Percentiles rank a stretch among this genome's conserved stretches.
Conservation (phyloP, 768 basidiomycete genomes). For the Pleurotus platypus region DNA sequence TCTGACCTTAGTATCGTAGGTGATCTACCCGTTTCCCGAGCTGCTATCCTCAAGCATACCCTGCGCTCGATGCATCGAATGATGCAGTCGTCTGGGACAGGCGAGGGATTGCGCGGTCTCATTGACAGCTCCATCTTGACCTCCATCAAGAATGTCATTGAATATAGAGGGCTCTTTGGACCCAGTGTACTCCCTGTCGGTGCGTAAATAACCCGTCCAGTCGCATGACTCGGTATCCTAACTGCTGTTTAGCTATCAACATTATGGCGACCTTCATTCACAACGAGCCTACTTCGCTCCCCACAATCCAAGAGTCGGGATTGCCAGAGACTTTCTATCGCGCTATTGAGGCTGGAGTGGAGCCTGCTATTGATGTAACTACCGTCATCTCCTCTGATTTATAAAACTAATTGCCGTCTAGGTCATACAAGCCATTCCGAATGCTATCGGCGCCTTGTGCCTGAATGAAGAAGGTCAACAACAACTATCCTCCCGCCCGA, state of each 20-base stretch:
- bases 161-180: constrained; percentile 80
- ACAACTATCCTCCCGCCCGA: constrained; percentile 71
- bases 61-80: constrained; percentile 92
- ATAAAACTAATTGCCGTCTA: constrained; percentile 24
- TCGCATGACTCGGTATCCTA: constrained; percentile 9
- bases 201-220: constrained; percentile 28
- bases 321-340: constrained; percentile 88
- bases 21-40: constrained; percentile 69
- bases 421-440: constrained; percentile 91
- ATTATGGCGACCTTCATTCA: constrained; percentile 97
- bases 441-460: constrained; percentile 94
- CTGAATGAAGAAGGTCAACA: constrained; percentile 88
- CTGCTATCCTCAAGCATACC: constrained; percentile 84
- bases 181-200: constrained; percentile 82
- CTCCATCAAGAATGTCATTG: constrained; percentile 85
- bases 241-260: constrained; percentile 65
- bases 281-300: constrained; percentile 94
- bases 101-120: constrained; percentile 90
- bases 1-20: constrained; percentile 32
- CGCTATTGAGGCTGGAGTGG: constrained; percentile 79
- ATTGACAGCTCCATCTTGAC: constrained; percentile 86
- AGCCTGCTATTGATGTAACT: constrained; percentile 82
- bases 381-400: not conserved
- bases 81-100: constrained; percentile 94
- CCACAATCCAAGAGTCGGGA: constrained; percentile 88